A percentile compares a stretch with the other conserved stretches of the same genome.
These are phyloP conservation scores for Diutina mesorugosa DNA, from an alignment of 1,139 yeast genomes.

Conservation along the genomic window DNA sequence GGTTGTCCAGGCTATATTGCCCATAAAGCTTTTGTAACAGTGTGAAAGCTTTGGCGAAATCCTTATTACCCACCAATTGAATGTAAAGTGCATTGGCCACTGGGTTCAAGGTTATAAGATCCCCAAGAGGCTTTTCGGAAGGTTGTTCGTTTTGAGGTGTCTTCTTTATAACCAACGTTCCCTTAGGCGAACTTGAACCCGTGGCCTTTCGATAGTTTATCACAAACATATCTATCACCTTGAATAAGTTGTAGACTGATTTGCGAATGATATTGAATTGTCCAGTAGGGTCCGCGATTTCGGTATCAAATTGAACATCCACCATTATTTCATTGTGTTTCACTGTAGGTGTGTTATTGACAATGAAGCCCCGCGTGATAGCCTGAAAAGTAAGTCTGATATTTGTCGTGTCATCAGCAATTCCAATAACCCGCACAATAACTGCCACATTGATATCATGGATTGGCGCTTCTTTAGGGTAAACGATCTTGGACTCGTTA, in stretches of 20 bases:
- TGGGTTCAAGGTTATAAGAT: conserved; percentile 44
- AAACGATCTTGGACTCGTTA: conserved; percentile 23
- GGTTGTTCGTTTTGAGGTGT: neutral
- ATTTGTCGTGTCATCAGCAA: conserved; percentile 31
- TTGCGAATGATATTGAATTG: conserved; percentile 16
- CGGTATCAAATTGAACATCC: conserved; percentile 16
- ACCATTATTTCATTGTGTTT: conserved; percentile 18
- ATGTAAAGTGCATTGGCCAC: conserved; percentile 46
- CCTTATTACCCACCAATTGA: conserved; percentile 37
- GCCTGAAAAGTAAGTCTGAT: conserved; percentile 42
- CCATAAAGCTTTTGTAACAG: conserved; percentile 20
- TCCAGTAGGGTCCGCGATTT: conserved; percentile 9
- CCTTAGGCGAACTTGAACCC: conserved; percentile 5
- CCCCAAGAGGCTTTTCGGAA: conserved; percentile 5
- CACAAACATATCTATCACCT: conserved; percentile 28
- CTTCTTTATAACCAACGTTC: conserved; percentile 1
- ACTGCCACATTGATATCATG: conserved; percentile 20
- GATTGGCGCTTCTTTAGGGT: conserved; percentile 7
- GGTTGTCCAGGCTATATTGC: neutral
- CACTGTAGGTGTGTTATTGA: conserved; percentile 8
- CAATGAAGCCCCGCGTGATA: conserved; percentile 28
- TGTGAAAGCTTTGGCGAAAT: conserved; percentile 27
- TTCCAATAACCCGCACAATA: conserved; percentile 35
- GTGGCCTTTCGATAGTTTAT: conserved; percentile 24
- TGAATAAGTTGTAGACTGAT: conserved; percentile 17